These are phyloP conservation scores for Pythium sukuiense DNA, from an alignment of 352 stramenopile genomes.

Conservation along the genomic window DNA sequence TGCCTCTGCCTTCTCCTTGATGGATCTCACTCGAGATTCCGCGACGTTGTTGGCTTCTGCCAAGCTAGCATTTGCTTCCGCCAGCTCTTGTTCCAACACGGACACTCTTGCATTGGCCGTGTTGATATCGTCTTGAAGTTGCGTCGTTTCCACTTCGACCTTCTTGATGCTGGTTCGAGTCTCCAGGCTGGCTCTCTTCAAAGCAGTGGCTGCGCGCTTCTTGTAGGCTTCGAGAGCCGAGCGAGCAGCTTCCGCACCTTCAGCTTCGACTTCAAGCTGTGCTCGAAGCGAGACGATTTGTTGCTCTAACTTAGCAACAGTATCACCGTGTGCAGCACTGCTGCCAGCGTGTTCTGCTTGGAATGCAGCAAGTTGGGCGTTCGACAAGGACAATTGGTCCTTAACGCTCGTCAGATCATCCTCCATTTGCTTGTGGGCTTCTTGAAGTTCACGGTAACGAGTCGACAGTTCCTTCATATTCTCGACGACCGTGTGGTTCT, in stretches of 20 bases:
- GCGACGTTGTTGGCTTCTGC: slow-evolving; percentile 7
- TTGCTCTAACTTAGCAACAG: slow-evolving; percentile 11
- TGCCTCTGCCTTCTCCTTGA: slow-evolving; percentile 29
- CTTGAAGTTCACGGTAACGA: slow-evolving; percentile 33
- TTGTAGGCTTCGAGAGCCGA: slow-evolving; percentile 79
- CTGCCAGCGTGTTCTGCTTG: slow-evolving; percentile 11
- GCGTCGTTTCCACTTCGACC: slow-evolving; percentile 35
- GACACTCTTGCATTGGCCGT: slow-evolving; percentile 37
- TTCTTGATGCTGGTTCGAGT: slow-evolving; percentile 64
- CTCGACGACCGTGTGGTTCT: slow-evolving; percentile 36
- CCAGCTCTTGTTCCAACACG: slow-evolving; percentile 13
- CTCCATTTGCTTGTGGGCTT: slow-evolving; percentile 27
- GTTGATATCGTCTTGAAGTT: slow-evolving; percentile 52
- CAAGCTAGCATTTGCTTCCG: slow-evolving; percentile 8
- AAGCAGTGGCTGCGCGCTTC: slow-evolving; percentile 66
- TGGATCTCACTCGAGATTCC: slow-evolving; percentile 13
- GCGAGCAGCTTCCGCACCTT: slow-evolving; percentile 46
- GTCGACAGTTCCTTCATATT: slow-evolving; percentile 31
- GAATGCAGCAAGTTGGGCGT: slow-evolving; percentile 9
- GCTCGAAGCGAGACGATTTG: slow-evolving; percentile 20
- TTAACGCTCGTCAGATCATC: neutral
- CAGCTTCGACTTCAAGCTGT: slow-evolving; percentile 50
- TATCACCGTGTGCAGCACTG: slow-evolving; percentile 6
- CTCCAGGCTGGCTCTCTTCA: slow-evolving; percentile 78
- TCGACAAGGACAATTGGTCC: slow-evolving; percentile 5